Conservation (phyloP, 805 yeast genomes). For the Grigorovia transvaalensis region DNA sequence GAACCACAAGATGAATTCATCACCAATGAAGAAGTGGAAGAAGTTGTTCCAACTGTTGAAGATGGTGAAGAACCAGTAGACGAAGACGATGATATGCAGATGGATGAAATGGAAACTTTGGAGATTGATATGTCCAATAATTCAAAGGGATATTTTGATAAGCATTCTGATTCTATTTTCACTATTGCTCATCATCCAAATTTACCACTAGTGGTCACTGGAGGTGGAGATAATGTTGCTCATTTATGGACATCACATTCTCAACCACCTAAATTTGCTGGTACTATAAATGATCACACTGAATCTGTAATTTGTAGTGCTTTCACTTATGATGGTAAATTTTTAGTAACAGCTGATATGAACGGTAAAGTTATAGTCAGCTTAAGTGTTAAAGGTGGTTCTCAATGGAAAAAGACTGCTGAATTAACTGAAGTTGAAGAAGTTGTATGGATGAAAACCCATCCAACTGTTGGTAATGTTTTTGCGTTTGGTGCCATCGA, state of each 20-base stretch:
- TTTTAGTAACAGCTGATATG: conserved; percentile 88
- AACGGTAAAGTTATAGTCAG: conserved; percentile 72
- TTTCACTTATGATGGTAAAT: conserved; percentile 75
- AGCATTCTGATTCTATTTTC: conserved; percentile 80
- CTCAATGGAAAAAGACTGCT: conserved; percentile 64
- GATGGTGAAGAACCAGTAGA: conserved; percentile 27
- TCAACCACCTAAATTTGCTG: conserved; percentile 71
- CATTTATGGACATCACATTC: conserved; percentile 88
- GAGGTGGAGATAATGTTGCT: conserved; percentile 90
- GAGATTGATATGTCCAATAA: conserved; percentile 86
- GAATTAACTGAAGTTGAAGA: conserved; percentile 84
- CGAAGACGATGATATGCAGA: conserved; percentile 24
- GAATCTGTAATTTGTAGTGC: conserved; percentile 83
- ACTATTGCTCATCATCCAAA: conserved; percentile 74
- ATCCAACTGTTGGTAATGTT: conserved; percentile 58
- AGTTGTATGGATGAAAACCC: conserved; percentile 70
- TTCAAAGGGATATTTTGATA: conserved; percentile 81
- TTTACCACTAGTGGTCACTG: conserved; percentile 77
- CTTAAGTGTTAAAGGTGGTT: conserved; percentile 64
- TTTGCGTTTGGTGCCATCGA: conserved; percentile 90
- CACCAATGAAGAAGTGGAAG: conserved; percentile 36
- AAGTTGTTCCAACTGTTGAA: conserved; percentile 23
- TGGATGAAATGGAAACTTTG: conserved; percentile 32
- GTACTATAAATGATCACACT: conserved; percentile 67
- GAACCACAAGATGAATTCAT: conserved; percentile 31